A percentile compares a stretch with the other conserved stretches of the same genome.
phyloP scores from a whole-genome alignment of 1,139 yeast species.

The Kazachstania sp. region DNA sequence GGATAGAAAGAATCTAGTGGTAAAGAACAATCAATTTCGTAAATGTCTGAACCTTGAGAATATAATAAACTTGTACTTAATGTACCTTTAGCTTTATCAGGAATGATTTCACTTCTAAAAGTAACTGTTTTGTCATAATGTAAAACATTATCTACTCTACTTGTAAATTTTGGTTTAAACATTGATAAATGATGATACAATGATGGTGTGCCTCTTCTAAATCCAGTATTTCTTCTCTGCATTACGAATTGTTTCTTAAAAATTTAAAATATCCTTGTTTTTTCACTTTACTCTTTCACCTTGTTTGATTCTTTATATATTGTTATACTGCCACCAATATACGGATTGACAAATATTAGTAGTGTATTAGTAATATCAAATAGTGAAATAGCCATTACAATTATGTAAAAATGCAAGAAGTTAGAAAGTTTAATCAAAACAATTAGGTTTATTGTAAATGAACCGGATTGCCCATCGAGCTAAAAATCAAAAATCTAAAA shows the following conservation, averaged over 20 bases:
- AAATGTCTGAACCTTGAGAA: slow-evolving; percentile 28
- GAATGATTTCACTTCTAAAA: slow-evolving; percentile 24
- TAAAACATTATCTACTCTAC: slow-evolving; percentile 16
- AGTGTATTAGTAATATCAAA: too few species aligned
- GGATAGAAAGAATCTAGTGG: slow-evolving; percentile 23
- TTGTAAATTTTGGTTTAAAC: slow-evolving; percentile 51
- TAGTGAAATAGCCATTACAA: too few species aligned
- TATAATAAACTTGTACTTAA: slow-evolving; percentile 24
- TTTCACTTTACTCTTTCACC: slow-evolving; percentile 5
- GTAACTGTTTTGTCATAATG: slow-evolving; percentile 19
- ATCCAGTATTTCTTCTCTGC: neutral
- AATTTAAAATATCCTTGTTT: slow-evolving; percentile 38
- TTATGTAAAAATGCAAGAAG: too few species aligned
- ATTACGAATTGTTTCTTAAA: slow-evolving; percentile 35
- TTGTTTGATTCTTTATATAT: neutral
- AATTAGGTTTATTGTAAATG: too few species aligned
- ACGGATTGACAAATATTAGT: too few species aligned
- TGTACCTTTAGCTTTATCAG: slow-evolving; percentile 21
- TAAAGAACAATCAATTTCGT: slow-evolving; percentile 24
- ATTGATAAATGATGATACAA: slow-evolving; percentile 49
- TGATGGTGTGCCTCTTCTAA: slow-evolving; percentile 76
- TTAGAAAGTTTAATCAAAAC: too few species aligned
- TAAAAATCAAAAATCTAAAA: too few species aligned
- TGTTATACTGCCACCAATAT: neutral
- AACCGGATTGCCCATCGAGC: too few species aligned